Base-by-base conservation (phyloP, 345 rosid species). In the Pseudoturritis turrita region DNA sequence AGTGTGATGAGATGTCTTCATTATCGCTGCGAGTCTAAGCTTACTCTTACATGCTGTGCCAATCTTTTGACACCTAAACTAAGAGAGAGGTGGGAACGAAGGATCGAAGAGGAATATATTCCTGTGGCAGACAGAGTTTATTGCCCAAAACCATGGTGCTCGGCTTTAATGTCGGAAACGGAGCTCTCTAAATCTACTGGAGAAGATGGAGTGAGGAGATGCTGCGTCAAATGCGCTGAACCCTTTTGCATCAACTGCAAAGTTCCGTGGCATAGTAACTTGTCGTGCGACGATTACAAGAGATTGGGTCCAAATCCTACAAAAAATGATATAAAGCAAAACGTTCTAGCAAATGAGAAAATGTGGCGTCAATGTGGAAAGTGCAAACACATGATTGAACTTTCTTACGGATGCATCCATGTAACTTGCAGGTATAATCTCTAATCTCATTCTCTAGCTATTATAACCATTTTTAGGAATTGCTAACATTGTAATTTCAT, bases 31-130 rank as follows among this genome's bases (percentile, higher is more conserved):
- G 62, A 80, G 12, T 73, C 82, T 37, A 78, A 73, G 78, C 70
- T 91, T 6, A 50, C 7, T 49, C 68, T 83, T 52, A 73, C 59
- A 7, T 79, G 77, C 43, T 89, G 90, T 61, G 51, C 23, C 21
- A 79, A 71, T 29, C 83, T 91, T 75, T 65, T 91, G 87, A 80
- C 81, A 2, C 77, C 85, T 49, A 81, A 85, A 69, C 62, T 85
- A 33, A 50, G 76, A 10, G 77, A 79, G 47, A 81, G 62, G 9
- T 73, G 83, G 88, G 49, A 28, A 49, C 77, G 79, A 47, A 80
- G 84, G 68, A 76, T 61, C 61, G 74, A 58, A 74, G 96, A 89
- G 78, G 90, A 88, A 17, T 80, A 77, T 1, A 78, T 91, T 68
- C 84, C 90, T 29, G 79, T 53, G 74, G 53, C 17, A 5, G 83